These are phyloP conservation scores for Fusarium sp. DNA, from an alignment of 2,329 filamentous ascomycete species.

Conservation along the genomic window DNA sequence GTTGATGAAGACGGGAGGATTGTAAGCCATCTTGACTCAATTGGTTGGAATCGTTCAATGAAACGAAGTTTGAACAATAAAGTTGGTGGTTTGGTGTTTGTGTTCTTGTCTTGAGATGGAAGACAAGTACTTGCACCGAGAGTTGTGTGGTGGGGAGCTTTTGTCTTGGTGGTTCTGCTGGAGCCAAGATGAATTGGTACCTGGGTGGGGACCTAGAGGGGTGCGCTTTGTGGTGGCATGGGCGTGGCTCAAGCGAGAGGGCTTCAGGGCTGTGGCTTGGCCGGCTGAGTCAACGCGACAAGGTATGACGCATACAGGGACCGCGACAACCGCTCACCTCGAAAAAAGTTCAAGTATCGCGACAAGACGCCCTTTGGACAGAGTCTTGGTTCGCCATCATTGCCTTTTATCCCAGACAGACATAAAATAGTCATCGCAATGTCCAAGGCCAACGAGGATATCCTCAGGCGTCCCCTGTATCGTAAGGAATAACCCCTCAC, in stretches of 20 bases:
- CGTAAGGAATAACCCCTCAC: slow-evolving; percentile 47
- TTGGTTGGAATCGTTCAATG: not conserved
- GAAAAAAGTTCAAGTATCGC: slow-evolving; percentile 31
- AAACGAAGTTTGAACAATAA: not conserved
- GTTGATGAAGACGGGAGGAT: not conserved
- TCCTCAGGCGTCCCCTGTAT: slow-evolving; percentile 65
- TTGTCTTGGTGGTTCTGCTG: not conserved
- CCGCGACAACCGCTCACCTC: slow-evolving; percentile 14
- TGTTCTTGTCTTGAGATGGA: not conserved
- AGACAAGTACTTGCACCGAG: not conserved
- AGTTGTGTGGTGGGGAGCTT: not conserved
- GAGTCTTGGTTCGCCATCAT: not conserved
- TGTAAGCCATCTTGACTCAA: not conserved
- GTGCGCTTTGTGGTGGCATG: not conserved
- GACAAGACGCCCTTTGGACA: slow-evolving; percentile 6
- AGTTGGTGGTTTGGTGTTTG: not conserved
- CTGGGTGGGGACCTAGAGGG: not conserved
- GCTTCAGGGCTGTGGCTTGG: slow-evolving; percentile 9
- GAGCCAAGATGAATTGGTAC: not conserved
- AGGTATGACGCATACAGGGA: slow-evolving; percentile 30
- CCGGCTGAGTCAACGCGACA: slow-evolving; percentile 37
- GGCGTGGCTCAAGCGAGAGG: slow-evolving; percentile 4
- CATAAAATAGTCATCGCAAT: slow-evolving; percentile 34
- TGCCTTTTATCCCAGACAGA: not conserved
- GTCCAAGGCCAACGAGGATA: slow-evolving; percentile 59